Percentiles rank a stretch among this genome's conserved stretches.
Conservation (phyloP, 306 rosid genomes). For the Vigna reflexopilosa region DNA sequence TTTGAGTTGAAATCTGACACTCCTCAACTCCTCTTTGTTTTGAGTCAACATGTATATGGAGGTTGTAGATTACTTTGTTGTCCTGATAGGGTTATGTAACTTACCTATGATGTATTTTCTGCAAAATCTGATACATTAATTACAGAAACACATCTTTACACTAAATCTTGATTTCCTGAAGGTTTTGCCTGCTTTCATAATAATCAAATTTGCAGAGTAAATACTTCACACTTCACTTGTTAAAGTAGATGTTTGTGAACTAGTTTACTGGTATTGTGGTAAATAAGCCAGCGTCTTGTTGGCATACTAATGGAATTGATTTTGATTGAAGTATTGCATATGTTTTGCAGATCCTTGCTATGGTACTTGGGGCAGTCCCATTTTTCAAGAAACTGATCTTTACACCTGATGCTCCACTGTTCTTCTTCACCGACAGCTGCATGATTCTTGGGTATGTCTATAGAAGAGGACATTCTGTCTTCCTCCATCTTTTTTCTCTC, state of each 20-base stretch:
- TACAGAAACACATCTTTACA: conserved; percentile 9
- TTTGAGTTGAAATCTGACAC: no score
- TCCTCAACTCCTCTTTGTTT: conserved; percentile 15
- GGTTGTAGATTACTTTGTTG: conserved; percentile 17
- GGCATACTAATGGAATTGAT: neutral
- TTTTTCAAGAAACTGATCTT: conserved; percentile 74
- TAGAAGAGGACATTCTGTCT: conserved; percentile 13
- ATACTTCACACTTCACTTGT: conserved; percentile 11
- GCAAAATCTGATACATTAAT: conserved; percentile 30
- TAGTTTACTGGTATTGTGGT: conserved; percentile 42
- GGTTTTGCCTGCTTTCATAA: conserved; percentile 10
- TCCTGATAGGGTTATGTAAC: conserved; percentile 1
- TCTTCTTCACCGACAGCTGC: conserved; percentile 98
- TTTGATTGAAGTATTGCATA: conserved; percentile 4
- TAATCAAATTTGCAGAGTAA: conserved; percentile 3
- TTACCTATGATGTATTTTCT: conserved; percentile 3
- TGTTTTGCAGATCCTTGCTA: conserved; percentile 83
- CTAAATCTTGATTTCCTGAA: conserved; percentile 17
- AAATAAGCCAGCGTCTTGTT: neutral
- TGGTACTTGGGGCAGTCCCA: conserved; percentile 83
- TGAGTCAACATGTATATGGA: conserved; percentile 16
- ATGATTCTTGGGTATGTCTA: conserved; percentile 89
- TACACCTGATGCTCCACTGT: conserved; percentile 83
- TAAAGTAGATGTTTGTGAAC: conserved; percentile 28
- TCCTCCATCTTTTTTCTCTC: conserved; percentile 5